Evolutionary conservation across 139 green algal genomes (phyloP), one percentile per base, ranked within the genome.

Genomic region (Tetradesmus obliquus): DNA sequence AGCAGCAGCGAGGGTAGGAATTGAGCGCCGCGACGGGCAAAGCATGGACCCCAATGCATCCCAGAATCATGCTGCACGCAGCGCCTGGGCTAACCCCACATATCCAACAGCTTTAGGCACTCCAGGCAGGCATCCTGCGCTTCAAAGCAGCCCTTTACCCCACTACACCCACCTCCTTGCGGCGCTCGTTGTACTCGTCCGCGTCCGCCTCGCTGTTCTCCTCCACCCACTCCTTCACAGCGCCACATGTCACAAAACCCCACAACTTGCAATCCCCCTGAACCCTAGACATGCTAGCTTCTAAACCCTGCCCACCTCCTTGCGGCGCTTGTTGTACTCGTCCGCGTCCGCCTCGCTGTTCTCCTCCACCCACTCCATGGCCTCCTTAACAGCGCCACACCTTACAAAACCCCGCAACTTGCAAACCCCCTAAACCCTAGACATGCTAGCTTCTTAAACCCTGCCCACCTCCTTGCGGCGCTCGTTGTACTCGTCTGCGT

Each of bases 291-390:
- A 66, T 66, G 7, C 57, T 66, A 7, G 8, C 57, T 9, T 19
- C 60, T 4, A 76, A 5, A 17, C 66, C 32, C 15, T 24, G 0
- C 84, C 20, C 66, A 99, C 93, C 92, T 99, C 97, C 95, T 99
- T 99, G 20, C 98, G 94, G 95, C 98, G 98, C 72, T 99, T 98
- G 86, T 98, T 95, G 94, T 98, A 99, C 88, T 99, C 98, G 66
- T 99, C 98, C 51, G 93, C 94, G 17, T 98, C 96, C 20, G 95
- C 95, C 4, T 97, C 95, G 6, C 20, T 80, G 93, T 98, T 98
- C 82, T 99, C 97, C 57, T 99, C 97, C 74, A 99, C 22, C 97
- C 97, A 99, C 83, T 99, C 98, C 69, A 99, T 90, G 9, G 95
- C 96, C 88, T 99, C 97, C 91, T 98, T 96, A 17, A 99, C 94